Percentiles rank a stretch among this genome's conserved stretches.
phyloP scores from a whole-genome alignment of 495 filamentous ascomycete species.

The Xylaria flabelliformis region DNA sequence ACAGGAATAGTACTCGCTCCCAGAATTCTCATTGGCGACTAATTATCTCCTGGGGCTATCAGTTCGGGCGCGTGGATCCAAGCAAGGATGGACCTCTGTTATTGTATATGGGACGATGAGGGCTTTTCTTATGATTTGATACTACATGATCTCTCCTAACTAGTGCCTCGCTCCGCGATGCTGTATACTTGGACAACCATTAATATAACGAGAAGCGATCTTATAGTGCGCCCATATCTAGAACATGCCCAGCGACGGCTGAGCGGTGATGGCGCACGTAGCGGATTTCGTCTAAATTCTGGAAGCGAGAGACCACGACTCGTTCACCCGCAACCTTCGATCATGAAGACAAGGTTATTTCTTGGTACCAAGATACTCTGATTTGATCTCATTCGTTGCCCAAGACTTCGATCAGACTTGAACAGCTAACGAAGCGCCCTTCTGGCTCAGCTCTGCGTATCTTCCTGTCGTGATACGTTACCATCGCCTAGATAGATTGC shows the following conservation, averaged over 20 bases:
- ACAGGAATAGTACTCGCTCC: background rate
- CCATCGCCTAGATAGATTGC: conserved; percentile 20
- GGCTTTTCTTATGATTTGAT: background rate
- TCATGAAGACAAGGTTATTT: conserved; percentile 9
- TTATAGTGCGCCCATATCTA: background rate
- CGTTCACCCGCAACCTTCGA: background rate
- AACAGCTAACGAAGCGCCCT: conserved; percentile 16
- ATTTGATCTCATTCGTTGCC: conserved; percentile 1
- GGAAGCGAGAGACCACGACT: background rate
- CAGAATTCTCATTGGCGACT: conserved; percentile 17
- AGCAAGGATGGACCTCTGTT: background rate
- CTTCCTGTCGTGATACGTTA: conserved; percentile 23
- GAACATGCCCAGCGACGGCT: background rate
- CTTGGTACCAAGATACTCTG: background rate
- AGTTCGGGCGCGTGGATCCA: conserved; percentile 5
- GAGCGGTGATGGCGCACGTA: background rate
- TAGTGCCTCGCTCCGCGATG: background rate
- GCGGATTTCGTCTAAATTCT: conserved; percentile 1
- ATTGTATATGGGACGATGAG: conserved; percentile 4
- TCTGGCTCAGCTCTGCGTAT: conserved; percentile 20
- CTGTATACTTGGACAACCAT: conserved; percentile 12
- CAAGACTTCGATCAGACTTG: background rate
- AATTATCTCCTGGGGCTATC: background rate
- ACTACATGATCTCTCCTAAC: background rate
- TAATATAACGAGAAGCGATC: background rate